Percentiles rank a stretch among this genome's conserved stretches.
These are phyloP conservation scores for Anethum foeniculum DNA, from an alignment of 140 eudicot species.

Conservation along the genomic window DNA sequence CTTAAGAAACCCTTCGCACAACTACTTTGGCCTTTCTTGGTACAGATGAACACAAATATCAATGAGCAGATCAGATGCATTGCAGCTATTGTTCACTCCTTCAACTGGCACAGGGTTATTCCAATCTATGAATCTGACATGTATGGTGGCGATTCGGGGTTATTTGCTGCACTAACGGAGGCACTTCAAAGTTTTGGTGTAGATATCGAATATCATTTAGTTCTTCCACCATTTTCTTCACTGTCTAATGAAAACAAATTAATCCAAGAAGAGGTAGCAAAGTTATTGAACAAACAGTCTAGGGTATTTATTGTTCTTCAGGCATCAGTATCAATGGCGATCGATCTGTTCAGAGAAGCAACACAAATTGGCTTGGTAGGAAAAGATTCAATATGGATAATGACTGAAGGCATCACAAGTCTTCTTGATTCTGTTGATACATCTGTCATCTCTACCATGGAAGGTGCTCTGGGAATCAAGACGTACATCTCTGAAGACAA, in stretches of 20 bases:
- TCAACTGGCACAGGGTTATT: conserved; percentile 21
- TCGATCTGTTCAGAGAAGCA: conserved; percentile 24
- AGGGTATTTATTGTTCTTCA: conserved; percentile 32
- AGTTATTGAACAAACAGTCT: conserved; percentile 19
- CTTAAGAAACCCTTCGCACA: conserved; percentile 10
- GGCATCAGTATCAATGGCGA: conserved; percentile 22
- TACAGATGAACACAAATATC: conserved; percentile 20
- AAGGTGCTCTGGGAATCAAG: conserved; percentile 40
- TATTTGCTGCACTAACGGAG: conserved; percentile 15
- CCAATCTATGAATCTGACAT: conserved; percentile 32
- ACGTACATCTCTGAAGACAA: conserved; percentile 23
- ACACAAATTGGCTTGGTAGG: conserved; percentile 26
- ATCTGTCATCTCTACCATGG: conserved; percentile 18
- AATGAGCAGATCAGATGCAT: conserved; percentile 21
- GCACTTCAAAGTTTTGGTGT: conserved; percentile 14
- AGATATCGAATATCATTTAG: conserved; percentile 17
- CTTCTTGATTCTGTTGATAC: conserved; percentile 28
- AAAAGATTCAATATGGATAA: conserved; percentile 34
- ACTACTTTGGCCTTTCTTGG: conserved; percentile 25
- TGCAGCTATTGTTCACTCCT: conserved; percentile 19
- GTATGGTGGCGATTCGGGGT: conserved; percentile 28
- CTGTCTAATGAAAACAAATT: conserved; percentile 18
- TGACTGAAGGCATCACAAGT: conserved; percentile 33
- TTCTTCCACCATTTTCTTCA: conserved; percentile 17
- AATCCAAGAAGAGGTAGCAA: conserved; percentile 21